A percentile compares a stretch with the other conserved stretches of the same genome.
Conservation (phyloP, 306 rosid genomes). For the Sindora glabra region DNA sequence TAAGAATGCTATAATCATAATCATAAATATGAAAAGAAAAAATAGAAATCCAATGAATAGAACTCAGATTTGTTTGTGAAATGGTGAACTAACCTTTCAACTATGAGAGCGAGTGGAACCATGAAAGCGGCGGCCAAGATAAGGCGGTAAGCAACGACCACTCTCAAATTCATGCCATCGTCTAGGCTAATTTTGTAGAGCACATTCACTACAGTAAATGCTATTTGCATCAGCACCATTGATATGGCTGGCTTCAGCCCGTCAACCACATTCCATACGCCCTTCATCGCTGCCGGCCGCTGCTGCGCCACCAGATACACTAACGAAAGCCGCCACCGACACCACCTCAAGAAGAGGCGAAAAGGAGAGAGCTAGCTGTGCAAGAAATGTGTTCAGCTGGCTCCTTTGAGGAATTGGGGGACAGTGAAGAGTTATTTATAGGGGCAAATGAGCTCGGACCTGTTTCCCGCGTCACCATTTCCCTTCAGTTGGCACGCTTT, state of each 20-base stretch:
- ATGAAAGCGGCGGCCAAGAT: slow-evolving; percentile 31
- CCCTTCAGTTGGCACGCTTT: background rate
- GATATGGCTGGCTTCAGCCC: slow-evolving; percentile 7
- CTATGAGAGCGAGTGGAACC: slow-evolving; percentile 30
- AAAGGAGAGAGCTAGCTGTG: background rate
- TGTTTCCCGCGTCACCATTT: slow-evolving; percentile 11
- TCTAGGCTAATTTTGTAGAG: slow-evolving; percentile 13
- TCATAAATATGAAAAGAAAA: too few relatives aligned
- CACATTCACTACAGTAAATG: slow-evolving; percentile 7
- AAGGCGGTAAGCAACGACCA: slow-evolving; percentile 41
- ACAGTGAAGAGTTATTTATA: too few relatives aligned
- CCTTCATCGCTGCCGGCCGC: background rate
- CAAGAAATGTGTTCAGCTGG: too few relatives aligned
- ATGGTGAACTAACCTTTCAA: slow-evolving; percentile 18
- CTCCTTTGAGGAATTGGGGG: too few relatives aligned
- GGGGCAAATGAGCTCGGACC: background rate
- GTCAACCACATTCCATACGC: background rate
- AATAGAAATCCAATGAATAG: too few relatives aligned
- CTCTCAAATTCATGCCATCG: slow-evolving; percentile 29
- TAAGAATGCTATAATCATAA: too few relatives aligned
- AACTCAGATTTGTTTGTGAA: too few relatives aligned
- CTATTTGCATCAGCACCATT: slow-evolving; percentile 13
- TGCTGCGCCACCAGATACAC: background rate
- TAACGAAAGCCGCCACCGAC: background rate
- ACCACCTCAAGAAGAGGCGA: background rate